A percentile compares a stretch with the other conserved stretches of the same genome.
Conservation (phyloP, 176 grass and related monocot species). For the Triticum dicoccoides region DNA sequence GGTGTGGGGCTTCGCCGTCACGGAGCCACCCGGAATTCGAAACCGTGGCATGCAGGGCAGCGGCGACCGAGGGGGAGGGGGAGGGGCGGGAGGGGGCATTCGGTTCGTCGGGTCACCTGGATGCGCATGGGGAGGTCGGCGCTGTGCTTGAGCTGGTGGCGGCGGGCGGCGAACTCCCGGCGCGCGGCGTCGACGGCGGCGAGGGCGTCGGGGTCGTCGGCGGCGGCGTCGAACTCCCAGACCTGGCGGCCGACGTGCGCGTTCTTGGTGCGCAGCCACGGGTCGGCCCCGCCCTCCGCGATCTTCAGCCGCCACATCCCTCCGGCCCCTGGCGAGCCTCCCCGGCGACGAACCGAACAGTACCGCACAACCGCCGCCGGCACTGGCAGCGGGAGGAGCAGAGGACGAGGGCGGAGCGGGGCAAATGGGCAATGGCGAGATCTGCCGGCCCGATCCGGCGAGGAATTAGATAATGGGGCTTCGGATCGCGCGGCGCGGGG, state of each 20-base stretch:
- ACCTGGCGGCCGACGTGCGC: slow-evolving; percentile 45
- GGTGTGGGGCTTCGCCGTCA: no score
- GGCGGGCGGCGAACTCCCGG: background rate
- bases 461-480: background rate
- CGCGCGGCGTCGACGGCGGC: slow-evolving; percentile 54
- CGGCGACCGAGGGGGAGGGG: background rate
- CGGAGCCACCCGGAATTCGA: background rate
- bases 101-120: slow-evolving; percentile 32
- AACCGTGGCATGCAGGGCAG: background rate
- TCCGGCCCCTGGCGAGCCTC: background rate
- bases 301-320: slow-evolving; percentile 50
- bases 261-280: slow-evolving; percentile 55
- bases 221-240: slow-evolving; percentile 49
- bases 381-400: background rate
- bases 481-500: background rate
- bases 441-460: background rate
- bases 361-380: background rate
- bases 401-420: background rate
- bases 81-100: background rate
- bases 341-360: background rate
- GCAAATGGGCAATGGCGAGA: slow-evolving; percentile 1
- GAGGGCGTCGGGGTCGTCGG: slow-evolving; percentile 30
- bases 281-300: slow-evolving; percentile 36
- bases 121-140: slow-evolving; percentile 79
- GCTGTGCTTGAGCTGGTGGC: slow-evolving; percentile 47